These are phyloP conservation scores for Fusarium tuaranense DNA, from an alignment of 2,329 filamentous ascomycete genomes.

Conservation along the genomic window DNA sequence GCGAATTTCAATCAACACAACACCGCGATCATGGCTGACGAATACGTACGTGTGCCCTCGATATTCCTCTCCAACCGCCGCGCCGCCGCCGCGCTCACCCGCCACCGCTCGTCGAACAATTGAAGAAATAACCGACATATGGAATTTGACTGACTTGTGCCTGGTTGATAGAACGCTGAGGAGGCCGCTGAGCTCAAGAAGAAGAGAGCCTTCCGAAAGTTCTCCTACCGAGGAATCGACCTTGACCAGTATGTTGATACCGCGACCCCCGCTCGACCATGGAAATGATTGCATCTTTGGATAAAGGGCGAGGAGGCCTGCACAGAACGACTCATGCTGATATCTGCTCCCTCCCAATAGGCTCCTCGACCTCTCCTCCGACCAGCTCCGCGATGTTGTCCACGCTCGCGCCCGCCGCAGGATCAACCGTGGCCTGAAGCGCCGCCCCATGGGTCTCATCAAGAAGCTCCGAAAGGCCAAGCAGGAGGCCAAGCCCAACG, in stretches of 20 bases:
- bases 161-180: conserved; percentile 81
- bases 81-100: conserved; percentile 12
- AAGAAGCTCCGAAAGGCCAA: conserved; percentile 99
- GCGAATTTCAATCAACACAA: conserved; percentile 57
- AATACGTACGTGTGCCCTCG: conserved; percentile 77
- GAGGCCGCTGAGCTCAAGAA: conserved; percentile 99
- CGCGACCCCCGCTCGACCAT: conserved; percentile 45
- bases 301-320: conserved; percentile 8
- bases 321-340: conserved; percentile 36
- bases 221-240: conserved; percentile 99
- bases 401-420: conserved; percentile 98
- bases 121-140: neutral
- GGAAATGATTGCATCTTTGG: conserved; percentile 18
- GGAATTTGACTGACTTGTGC: conserved; percentile 46
- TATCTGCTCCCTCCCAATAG: conserved; percentile 59
- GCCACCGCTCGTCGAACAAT: conserved; percentile 13
- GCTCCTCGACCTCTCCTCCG: conserved; percentile 98
- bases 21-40: conserved; percentile 83
- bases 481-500: conserved; percentile 98
- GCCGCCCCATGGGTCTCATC: conserved; percentile 99
- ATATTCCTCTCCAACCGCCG: conserved; percentile 36
- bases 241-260: conserved; percentile 89
- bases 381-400: conserved; percentile 99
- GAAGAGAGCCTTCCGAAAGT: conserved; percentile 99
- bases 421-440: conserved; percentile 99